Evolutionary conservation across 2,329 filamentous ascomycete genomes (phyloP).

Genomic region (Trichoderma sp.): DNA sequence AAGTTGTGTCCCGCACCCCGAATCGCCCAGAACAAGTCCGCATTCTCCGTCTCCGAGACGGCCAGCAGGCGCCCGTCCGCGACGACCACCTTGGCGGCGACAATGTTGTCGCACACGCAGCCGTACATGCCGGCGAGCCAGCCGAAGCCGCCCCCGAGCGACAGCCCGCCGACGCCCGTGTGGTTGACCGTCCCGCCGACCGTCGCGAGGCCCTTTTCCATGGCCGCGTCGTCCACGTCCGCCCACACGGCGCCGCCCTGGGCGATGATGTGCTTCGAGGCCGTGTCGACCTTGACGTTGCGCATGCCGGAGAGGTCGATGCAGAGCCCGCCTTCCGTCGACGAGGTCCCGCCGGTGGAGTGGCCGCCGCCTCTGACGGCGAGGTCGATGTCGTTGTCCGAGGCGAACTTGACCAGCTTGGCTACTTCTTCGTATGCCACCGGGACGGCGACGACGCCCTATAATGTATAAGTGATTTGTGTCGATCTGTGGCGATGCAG

Average conservation of each 20-base stretch:
- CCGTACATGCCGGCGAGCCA: slow-evolving; percentile 58
- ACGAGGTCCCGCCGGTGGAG: slow-evolving; percentile 54
- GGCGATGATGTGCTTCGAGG: slow-evolving; percentile 48
- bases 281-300: slow-evolving; percentile 49
- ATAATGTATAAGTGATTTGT: no score
- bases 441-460: slow-evolving; percentile 49
- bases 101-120: slow-evolving; percentile 49
- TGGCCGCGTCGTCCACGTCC: slow-evolving; percentile 56
- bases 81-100: slow-evolving; percentile 45
- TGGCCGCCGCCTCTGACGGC: slow-evolving; percentile 59
- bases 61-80: slow-evolving; percentile 42
- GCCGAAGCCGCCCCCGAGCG: slow-evolving; percentile 61
- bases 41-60: slow-evolving; percentile 45
- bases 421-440: slow-evolving; percentile 42
- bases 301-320: slow-evolving; percentile 58
- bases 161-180: slow-evolving; percentile 62
- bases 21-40: slow-evolving; percentile 53
- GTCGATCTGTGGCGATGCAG: no score
- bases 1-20: slow-evolving; percentile 52
- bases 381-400: slow-evolving; percentile 47
- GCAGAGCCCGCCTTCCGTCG: slow-evolving; percentile 54
- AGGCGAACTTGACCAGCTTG: slow-evolving; percentile 33
- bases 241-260: slow-evolving; percentile 56
- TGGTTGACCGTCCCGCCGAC: slow-evolving; percentile 65
- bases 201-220: slow-evolving; percentile 54